Evolutionary conservation across 352 stramenopile genomes (phyloP).

Genomic region (Salisapilia sapeloensis): DNA sequence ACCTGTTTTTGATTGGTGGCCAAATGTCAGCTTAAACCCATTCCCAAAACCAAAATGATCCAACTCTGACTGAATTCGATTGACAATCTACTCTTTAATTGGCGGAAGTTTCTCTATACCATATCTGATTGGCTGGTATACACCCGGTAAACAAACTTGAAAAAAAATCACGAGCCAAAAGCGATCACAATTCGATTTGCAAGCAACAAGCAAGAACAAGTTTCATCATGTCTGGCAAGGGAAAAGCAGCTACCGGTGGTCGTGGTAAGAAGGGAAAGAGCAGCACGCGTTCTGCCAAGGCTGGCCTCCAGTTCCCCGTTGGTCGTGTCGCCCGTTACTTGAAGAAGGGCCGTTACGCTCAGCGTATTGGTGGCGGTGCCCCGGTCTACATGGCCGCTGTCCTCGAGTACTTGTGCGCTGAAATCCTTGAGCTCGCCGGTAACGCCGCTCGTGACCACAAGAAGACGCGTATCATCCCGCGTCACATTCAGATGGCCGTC

Average conservation of each 20-base stretch:
- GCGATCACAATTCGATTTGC: constrained; percentile 7
- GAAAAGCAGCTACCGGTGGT: constrained; percentile 52
- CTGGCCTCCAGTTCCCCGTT: constrained; percentile 91
- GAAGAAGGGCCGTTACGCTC: constrained; percentile 83
- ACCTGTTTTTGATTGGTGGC: no score
- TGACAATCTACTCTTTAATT: no score
- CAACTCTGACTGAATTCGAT: no score
- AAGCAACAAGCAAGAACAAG: constrained; percentile 7
- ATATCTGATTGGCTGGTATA: no score
- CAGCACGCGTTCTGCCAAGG: constrained; percentile 69
- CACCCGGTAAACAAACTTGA: no score
- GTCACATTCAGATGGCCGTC: constrained; percentile 92
- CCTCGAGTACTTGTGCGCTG: constrained; percentile 78
- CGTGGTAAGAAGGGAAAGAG: constrained; percentile 59
- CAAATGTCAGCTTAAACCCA: no score
- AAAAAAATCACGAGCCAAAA: no score
- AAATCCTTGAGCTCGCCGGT: constrained; percentile 84
- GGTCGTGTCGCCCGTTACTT: constrained; percentile 90
- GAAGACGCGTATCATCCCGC: constrained; percentile 91
- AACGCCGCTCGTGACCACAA: constrained; percentile 91
- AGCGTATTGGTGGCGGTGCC: constrained; percentile 83
- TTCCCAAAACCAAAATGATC: no score
- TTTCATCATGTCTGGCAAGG: constrained; percentile 55
- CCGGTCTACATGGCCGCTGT: constrained; percentile 90
- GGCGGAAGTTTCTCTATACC: no score